Evolutionary conservation across 169 alveolate genomes (phyloP), one percentile per base, ranked within the genome.

Genomic region (Cryptosporidium ryanae): DNA sequence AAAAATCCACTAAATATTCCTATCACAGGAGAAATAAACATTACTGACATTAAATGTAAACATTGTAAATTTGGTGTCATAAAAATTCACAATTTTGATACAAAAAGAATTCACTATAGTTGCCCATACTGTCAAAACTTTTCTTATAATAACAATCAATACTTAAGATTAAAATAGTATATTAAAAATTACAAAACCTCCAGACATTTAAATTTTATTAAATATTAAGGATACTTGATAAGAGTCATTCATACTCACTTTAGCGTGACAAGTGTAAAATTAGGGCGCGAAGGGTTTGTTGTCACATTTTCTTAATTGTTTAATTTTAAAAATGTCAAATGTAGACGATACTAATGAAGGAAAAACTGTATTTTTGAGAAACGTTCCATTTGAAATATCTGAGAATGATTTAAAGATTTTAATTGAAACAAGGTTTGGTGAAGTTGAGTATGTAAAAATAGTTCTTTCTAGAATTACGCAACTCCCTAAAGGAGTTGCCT

Each of bases 401-500:
- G 87, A 76, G 34, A n/a, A 23, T 59, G 29, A 49, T 43, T 48
- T 76, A 5, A 76, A 59, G 46, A 48, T 32, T 25, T 46, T 76
- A 32, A 44, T 76, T 43, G 87, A 76, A 29, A 21, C 34, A 3
- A 55, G 23, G 23, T 76, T 76, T 55, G 87, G 87, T 55, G 71
- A 76, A 38, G 50, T 61, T 1, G 34, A 57, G 12, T 76, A 76
- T 25, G 87, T 61, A 7, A 55, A 61, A 38, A 59, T 59, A 4
- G 87, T 76, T 61, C 17, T 76, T 38, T 76, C 87, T 21, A 76
- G 50, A 13, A 18, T 34, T 15, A 76, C 87, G 2, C 29, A 76
- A 27, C 34, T 76, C 5, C 87, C 87, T 3, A 76, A 76, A 76
- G 87, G 87, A 23, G 87, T 76, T 32, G 87, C 87, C n/a, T 76